Conservation (phyloP, 164 flowering plant genomes). For the Annona cherimola region DNA sequence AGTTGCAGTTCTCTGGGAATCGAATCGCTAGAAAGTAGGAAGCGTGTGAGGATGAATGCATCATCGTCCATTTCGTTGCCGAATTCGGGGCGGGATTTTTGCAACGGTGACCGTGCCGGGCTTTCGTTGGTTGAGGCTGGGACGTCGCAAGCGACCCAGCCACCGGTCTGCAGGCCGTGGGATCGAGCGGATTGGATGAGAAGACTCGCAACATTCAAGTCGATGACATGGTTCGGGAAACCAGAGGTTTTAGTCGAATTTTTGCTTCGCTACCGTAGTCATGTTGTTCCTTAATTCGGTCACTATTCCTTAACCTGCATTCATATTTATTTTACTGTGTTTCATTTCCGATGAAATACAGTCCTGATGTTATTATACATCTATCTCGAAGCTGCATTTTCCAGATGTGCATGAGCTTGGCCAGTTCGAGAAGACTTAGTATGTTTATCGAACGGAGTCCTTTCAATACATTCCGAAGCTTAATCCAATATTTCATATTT, state of each 20-base stretch:
- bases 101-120: constrained; percentile 9
- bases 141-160: constrained; percentile 17
- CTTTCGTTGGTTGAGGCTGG: constrained; percentile 22
- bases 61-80: constrained; percentile 19
- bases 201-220: constrained; percentile 83
- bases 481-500: too few relatives aligned
- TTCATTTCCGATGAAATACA: background rate
- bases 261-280: background rate
- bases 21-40: constrained; percentile 36
- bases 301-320: background rate
- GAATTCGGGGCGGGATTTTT: constrained; percentile 17
- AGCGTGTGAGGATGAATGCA: constrained; percentile 36
- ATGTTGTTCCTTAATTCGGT: background rate
- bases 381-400: too few relatives aligned
- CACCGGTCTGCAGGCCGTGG: constrained; percentile 80
- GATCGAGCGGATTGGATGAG: constrained; percentile 71
- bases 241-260: constrained; percentile 54
- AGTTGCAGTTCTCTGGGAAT: constrained; percentile 26
- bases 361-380: too few relatives aligned
- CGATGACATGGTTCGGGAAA: constrained; percentile 98
- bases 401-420: too few relatives aligned
- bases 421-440: too few relatives aligned
- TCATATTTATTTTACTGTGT: background rate
- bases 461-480: too few relatives aligned
- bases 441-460: too few relatives aligned